These are phyloP conservation scores for Thermothielavioides terrestris DNA, from an alignment of 495 filamentous ascomycete genomes.

Conservation along the genomic window DNA sequence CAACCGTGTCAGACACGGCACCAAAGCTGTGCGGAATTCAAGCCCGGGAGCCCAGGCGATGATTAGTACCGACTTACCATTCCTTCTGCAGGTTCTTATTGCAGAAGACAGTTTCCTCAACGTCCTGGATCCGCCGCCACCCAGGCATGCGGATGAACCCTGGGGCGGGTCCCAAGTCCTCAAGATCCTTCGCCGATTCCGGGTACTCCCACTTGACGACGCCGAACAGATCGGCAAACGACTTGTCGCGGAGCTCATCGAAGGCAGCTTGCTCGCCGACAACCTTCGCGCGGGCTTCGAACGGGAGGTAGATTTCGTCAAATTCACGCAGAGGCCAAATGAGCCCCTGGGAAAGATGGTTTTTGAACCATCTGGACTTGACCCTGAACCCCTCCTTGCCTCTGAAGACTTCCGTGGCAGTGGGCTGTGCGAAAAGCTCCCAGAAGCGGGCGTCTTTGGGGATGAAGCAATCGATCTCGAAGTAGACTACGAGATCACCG, in stretches of 20 bases:
- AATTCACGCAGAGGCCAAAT: constrained; percentile 9
- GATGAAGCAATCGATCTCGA: constrained; percentile 21
- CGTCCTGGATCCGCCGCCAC: constrained; percentile 10
- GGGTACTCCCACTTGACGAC: constrained; percentile 17
- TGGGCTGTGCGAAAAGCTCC: constrained; percentile 1
- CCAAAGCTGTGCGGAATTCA: too few species aligned
- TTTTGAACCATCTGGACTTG: neutral
- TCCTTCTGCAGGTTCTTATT: neutral
- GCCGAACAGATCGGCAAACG: constrained; percentile 9
- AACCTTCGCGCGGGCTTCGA: neutral
- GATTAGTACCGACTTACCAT: too few species aligned
- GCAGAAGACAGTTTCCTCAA: neutral
- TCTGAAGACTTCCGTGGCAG: neutral
- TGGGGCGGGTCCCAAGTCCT: constrained; percentile 2
- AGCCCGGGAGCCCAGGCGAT: too few species aligned
- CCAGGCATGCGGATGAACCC: constrained; percentile 10
- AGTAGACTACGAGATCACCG: constrained; percentile 16
- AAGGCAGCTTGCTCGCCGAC: neutral
- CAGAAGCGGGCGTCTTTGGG: constrained; percentile 7
- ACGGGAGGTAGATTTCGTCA: constrained; percentile 4
- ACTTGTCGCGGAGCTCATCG: neutral
- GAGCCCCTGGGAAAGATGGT: constrained; percentile 15
- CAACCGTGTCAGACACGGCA: too few species aligned
- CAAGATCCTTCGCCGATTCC: neutral
- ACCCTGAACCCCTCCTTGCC: constrained; percentile 10